These are phyloP conservation scores for Lipomyces kockii DNA, from an alignment of 805 yeast genomes.

Conservation along the genomic window DNA sequence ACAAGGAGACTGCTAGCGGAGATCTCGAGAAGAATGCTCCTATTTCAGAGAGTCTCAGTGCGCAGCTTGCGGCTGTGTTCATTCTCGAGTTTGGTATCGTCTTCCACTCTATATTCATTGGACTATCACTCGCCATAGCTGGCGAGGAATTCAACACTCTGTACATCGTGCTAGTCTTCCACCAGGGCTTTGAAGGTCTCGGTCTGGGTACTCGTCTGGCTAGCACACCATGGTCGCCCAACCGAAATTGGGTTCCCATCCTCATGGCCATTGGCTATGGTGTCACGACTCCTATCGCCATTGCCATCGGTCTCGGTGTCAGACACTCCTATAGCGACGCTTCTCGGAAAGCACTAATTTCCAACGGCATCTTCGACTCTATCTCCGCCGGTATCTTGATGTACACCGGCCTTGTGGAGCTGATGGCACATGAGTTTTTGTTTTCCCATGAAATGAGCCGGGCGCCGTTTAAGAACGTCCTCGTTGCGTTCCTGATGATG, in stretches of 20 bases:
- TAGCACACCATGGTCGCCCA: slow-evolving; percentile 58
- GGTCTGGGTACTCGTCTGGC: slow-evolving; percentile 77
- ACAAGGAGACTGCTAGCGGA: slow-evolving; percentile 5
- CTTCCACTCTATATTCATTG: slow-evolving; percentile 83
- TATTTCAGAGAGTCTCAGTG: slow-evolving; percentile 21
- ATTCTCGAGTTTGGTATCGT: slow-evolving; percentile 78
- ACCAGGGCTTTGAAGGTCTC: slow-evolving; percentile 78
- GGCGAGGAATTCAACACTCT: slow-evolving; percentile 75
- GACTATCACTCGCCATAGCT: slow-evolving; percentile 75
- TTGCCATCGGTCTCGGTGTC: slow-evolving; percentile 78
- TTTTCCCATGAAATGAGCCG: slow-evolving; percentile 48
- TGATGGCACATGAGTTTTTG: slow-evolving; percentile 74
- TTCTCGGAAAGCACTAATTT: slow-evolving; percentile 52
- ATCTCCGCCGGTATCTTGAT: slow-evolving; percentile 73
- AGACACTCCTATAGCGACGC: slow-evolving; percentile 54
- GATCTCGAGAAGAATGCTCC: slow-evolving; percentile 16
- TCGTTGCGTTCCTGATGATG: slow-evolving; percentile 24
- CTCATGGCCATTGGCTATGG: slow-evolving; percentile 56
- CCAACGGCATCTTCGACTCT: slow-evolving; percentile 69
- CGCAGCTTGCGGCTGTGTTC: slow-evolving; percentile 52
- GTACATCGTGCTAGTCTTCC: slow-evolving; percentile 58
- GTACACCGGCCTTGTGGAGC: slow-evolving; percentile 74
- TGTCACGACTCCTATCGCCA: slow-evolving; percentile 68
- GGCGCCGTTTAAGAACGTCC: slow-evolving; percentile 24
- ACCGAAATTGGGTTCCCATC: slow-evolving; percentile 57